phyloP scores from a whole-genome alignment of 2,329 filamentous ascomycete species.

The Emydomyces testavorans region DNA sequence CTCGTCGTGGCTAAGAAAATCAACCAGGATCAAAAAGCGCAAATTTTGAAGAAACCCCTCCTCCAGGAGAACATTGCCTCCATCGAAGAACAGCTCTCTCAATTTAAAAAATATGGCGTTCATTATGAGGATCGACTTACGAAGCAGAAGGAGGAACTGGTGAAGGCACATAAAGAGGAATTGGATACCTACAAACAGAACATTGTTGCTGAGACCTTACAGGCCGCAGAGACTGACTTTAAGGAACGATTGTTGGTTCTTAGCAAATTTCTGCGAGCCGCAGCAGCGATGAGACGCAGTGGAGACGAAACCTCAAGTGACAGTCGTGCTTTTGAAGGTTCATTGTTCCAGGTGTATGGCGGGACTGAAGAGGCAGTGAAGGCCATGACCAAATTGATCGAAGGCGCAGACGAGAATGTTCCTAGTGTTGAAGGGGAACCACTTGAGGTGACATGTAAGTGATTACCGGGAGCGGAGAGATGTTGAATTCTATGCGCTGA shows the following conservation, averaged over 20 bases:
- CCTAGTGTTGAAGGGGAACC: slow-evolving; percentile 44
- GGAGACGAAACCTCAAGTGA: slow-evolving; percentile 48
- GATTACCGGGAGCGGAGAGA: neutral
- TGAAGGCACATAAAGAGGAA: slow-evolving; percentile 45
- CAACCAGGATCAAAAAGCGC: slow-evolving; percentile 54
- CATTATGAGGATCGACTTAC: slow-evolving; percentile 46
- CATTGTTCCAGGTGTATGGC: slow-evolving; percentile 51
- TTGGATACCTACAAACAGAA: slow-evolving; percentile 43
- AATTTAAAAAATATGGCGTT: slow-evolving; percentile 49
- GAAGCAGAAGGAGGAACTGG: slow-evolving; percentile 46
- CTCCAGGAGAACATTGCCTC: slow-evolving; percentile 47
- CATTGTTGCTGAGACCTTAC: slow-evolving; percentile 39
- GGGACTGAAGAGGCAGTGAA: slow-evolving; percentile 49
- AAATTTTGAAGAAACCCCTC: slow-evolving; percentile 50
- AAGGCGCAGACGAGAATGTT: slow-evolving; percentile 48
- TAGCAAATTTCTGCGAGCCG: slow-evolving; percentile 51
- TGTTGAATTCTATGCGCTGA: slow-evolving; percentile 13
- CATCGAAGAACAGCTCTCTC: slow-evolving; percentile 49
- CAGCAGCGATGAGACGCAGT: slow-evolving; percentile 48
- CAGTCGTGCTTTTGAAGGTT: slow-evolving; percentile 52
- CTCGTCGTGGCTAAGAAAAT: slow-evolving; percentile 52
- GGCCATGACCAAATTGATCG: slow-evolving; percentile 49
- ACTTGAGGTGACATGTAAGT: slow-evolving; percentile 49
- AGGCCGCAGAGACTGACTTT: slow-evolving; percentile 38
- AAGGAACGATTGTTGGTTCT: slow-evolving; percentile 47